Evolutionary conservation across 2,329 filamentous ascomycete species (phyloP), one percentile per base, ranked within the genome.

Genomic region (Trichoderma arundinaceum): DNA sequence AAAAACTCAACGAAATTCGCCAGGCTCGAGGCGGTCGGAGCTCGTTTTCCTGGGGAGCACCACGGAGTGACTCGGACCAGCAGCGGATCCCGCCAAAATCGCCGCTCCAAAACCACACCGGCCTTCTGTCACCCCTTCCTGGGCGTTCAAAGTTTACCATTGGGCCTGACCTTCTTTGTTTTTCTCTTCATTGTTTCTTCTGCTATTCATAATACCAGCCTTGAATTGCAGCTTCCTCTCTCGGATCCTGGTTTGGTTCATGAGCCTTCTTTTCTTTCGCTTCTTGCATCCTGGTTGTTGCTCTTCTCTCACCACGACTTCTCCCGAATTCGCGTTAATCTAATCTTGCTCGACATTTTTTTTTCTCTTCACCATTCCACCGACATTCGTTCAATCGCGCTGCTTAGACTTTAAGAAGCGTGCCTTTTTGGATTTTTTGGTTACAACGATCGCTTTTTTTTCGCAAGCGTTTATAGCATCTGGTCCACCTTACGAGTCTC

Each of bases 371-470:
- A 19, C 43, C 13, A 17, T 19, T 51, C 35, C 35, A 17, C 41
- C 22, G 51, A 63, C 59, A 54, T 51, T 66, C 44, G 39, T 64
- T 67, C 62, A 49, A 59, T 59, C 43, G 22, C 58, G 52, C 51
- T 54, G 19, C 28, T 32, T 35, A 57, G 22, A 38, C 41, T 41
- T 19, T 35, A 41, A 43, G 15, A n/a, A 44, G 65, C 44, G 44
- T 32, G 13, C 46, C 39, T 43, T 52, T 63, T 54, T 44, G 48
- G 38, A 9, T 64, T 72, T 77, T 75, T 75, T 73, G 73, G 70
- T 73, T 75, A 75, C 73, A 68, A 71, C 71, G 70, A 69, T 73
- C 49, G 49, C 44, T 62, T 64, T 57, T 35, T 9, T 51, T 38
- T 48, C 66, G 69, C 67, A 67, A 67, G 67, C 66, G 68, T 65